phyloP scores from a whole-genome alignment of 1,284 basidiomycete genomes.

The Ustilago xerochloae region DNA sequence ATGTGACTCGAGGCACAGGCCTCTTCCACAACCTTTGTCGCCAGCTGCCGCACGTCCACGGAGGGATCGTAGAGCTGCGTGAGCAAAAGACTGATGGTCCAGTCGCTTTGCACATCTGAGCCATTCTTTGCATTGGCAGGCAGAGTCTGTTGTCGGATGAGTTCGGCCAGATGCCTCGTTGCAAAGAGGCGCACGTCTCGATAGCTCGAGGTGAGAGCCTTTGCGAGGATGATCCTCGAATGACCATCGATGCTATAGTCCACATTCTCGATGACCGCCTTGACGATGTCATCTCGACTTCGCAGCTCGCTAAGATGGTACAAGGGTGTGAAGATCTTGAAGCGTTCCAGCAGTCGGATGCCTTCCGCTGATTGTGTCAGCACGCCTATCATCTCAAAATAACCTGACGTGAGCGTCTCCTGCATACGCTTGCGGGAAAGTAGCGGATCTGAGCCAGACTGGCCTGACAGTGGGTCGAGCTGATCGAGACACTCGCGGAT shows the following conservation, averaged over 20 bases:
- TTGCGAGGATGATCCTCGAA: slow-evolving; percentile 77
- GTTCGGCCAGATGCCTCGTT: slow-evolving; percentile 82
- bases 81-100: slow-evolving; percentile 75
- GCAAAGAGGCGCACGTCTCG: slow-evolving; percentile 77
- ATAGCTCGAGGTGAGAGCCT: slow-evolving; percentile 78
- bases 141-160: slow-evolving; percentile 49
- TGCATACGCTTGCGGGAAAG: slow-evolving; percentile 86
- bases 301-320: slow-evolving; percentile 91
- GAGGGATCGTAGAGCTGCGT: slow-evolving; percentile 95
- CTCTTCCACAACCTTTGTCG: slow-evolving; percentile 87
- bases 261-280: slow-evolving; percentile 88
- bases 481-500: slow-evolving; percentile 89
- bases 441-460: slow-evolving; percentile 73
- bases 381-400: slow-evolving; percentile 94
- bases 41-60: slow-evolving; percentile 86
- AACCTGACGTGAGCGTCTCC: slow-evolving; percentile 87
- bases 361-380: slow-evolving; percentile 88
- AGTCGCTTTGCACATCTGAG: slow-evolving; percentile 43
- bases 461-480: slow-evolving; percentile 79
- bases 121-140: slow-evolving; percentile 24
- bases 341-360: slow-evolving; percentile 86
- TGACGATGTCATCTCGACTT: slow-evolving; percentile 89
- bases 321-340: slow-evolving; percentile 92
- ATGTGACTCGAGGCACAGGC: slow-evolving; percentile 85
- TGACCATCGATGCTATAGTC: slow-evolving; percentile 71